A percentile compares a stretch with the other conserved stretches of the same genome.
Evolutionary conservation across 2,329 filamentous ascomycete species (phyloP).

Genomic region (Fonsecaea erecta): DNA sequence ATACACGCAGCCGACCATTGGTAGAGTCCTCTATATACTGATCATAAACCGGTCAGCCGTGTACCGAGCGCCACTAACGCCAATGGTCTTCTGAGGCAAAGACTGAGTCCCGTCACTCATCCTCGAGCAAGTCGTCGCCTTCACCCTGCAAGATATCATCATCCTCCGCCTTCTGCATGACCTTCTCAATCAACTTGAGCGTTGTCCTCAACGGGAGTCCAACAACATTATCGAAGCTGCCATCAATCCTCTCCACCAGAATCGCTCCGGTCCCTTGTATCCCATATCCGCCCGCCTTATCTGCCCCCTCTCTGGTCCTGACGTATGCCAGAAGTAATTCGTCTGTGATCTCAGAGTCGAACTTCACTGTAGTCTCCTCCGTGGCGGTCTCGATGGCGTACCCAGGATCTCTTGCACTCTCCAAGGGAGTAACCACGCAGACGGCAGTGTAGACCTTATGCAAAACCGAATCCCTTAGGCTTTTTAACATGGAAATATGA

Average conservation of each 20-base stretch:
- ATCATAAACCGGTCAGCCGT: not conserved
- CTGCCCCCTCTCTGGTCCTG: slow-evolving; percentile 81
- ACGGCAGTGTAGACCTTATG: slow-evolving; percentile 89
- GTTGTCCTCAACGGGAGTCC: slow-evolving; percentile 81
- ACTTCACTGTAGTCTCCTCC: slow-evolving; percentile 90
- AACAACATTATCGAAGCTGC: slow-evolving; percentile 90
- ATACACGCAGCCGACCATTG: slow-evolving; percentile 5
- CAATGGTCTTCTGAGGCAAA: not conserved
- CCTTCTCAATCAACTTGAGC: slow-evolving; percentile 82
- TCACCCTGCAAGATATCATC: slow-evolving; percentile 58
- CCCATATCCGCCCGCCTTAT: slow-evolving; percentile 96
- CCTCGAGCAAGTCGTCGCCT: slow-evolving; percentile 46
- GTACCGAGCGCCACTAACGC: not conserved
- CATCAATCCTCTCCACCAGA: slow-evolving; percentile 86
- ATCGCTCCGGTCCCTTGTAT: slow-evolving; percentile 87
- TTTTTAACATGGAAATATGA: slow-evolving; percentile 81
- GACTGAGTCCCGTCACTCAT: slow-evolving; percentile 35
- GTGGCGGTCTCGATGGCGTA: slow-evolving; percentile 81
- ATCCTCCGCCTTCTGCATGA: slow-evolving; percentile 75
- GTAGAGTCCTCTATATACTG: not conserved
- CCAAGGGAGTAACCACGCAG: slow-evolving; percentile 78
- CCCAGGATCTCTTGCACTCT: slow-evolving; percentile 79
- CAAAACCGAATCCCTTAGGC: slow-evolving; percentile 73
- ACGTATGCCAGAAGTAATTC: slow-evolving; percentile 75
- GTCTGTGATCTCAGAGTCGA: slow-evolving; percentile 75